Evolutionary conservation across 306 rosid species (phyloP), one percentile per base, ranked within the genome.

Genomic region (Castanea mollissima): DNA sequence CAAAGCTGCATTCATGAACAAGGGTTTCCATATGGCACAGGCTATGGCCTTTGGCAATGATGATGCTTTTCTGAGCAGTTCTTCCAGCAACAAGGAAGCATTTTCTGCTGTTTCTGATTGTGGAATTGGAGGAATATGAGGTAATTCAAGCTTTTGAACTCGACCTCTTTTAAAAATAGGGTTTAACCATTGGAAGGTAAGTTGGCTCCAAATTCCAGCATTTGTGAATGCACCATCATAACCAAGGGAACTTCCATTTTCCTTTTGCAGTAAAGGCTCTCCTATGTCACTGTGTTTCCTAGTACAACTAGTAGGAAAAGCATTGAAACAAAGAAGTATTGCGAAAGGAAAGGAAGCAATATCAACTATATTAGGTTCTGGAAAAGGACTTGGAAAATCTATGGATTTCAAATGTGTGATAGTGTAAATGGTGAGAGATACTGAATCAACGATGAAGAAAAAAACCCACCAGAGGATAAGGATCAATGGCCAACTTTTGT

Each of bases 161-260:
- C 93, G 78, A 52, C 98, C 97, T 60, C 59, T 86, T 69, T 58
- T 82, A 7, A 95, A 95, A 73, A 92, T 89, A 2, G 92, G 92
- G 38, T 95, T 92, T 79, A 92, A 56, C 99, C 97, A 92, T 51
- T 77, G 86, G 70, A 92, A 92, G 19, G 97, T 85, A 51, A 90
- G 79, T 49, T 87, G 87, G 74, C 95, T 90, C 97, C 97, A 95
- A 18, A 83, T 6, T 29, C 94, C 83, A 56, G 97, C 90, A 32
- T 74, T 74, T 3, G 72, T 18, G 70, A 86, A 92, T 25, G 68
- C 74, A 57, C 71, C 82, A 71, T 74, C 81, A 27, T 76, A 75
- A 29, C 74, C 64, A 19, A 19, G 9, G 7, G 32, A 78, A 76
- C 5, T 23, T 75, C 79, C 74, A 38, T 31, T 64, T 71, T 91